Conservation (phyloP, 306 rosid species). For the Corylus heterophylla region DNA sequence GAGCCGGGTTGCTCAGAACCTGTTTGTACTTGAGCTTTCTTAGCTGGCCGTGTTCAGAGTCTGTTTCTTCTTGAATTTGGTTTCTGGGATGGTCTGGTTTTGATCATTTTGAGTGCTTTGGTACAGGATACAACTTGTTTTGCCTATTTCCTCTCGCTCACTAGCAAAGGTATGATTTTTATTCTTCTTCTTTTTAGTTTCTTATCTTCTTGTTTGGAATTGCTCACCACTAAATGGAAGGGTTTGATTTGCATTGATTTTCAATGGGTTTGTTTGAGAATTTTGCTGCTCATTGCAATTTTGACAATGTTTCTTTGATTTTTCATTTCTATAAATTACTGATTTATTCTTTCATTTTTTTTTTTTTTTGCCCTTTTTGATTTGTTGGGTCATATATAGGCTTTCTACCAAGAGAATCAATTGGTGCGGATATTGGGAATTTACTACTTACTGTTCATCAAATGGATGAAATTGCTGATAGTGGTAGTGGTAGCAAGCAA, state of each 20-base stretch:
- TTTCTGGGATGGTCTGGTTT: constrained; percentile 17
- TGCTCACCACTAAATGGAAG: background rate
- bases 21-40: constrained; percentile 31
- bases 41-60: constrained; percentile 2
- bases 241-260: constrained; percentile 15
- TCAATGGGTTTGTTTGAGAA: constrained; percentile 5
- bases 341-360: background rate
- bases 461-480: constrained; percentile 33
- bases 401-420: constrained; percentile 29
- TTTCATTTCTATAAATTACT: background rate
- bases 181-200: constrained; percentile 3
- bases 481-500: constrained; percentile 19
- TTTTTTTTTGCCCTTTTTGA: background rate
- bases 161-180: constrained; percentile 27
- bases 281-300: constrained; percentile 9
- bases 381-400: constrained; percentile 1
- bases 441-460: constrained; percentile 25
- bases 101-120: constrained; percentile 3
- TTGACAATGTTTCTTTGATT: background rate
- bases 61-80: constrained; percentile 18
- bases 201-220: background rate
- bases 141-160: background rate
- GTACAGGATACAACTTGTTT: constrained; percentile 17
- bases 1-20: constrained; percentile 8
- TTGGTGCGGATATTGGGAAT: constrained; percentile 14